These are phyloP conservation scores for Staphylotrichum longicolle DNA, from an alignment of 495 filamentous ascomycete genomes.

Conservation along the genomic window DNA sequence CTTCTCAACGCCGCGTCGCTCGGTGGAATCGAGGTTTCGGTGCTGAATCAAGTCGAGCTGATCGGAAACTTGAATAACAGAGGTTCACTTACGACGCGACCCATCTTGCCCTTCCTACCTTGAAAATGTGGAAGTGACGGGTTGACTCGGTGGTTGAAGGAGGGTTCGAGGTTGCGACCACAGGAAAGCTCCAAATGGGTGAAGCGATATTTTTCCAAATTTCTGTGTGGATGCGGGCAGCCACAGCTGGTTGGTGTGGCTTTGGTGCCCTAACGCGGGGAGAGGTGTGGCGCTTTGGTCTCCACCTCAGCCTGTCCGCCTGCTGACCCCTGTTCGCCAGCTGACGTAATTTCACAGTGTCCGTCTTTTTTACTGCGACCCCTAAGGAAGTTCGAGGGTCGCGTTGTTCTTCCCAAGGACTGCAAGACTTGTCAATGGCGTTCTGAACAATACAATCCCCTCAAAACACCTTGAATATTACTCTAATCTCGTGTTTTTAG, in stretches of 20 bases:
- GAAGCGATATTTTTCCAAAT: conserved; percentile 40
- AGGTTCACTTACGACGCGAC: conserved; percentile 51
- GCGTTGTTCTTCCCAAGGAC: too few relatives aligned
- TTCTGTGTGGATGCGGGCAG: conserved; percentile 38
- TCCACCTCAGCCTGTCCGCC: background rate
- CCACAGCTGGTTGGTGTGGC: conserved; percentile 31
- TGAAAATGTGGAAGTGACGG: conserved; percentile 35
- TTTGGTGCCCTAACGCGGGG: conserved; percentile 37
- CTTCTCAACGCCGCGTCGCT: conserved; percentile 10
- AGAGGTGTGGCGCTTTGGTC: conserved; percentile 19
- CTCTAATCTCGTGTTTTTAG: too few relatives aligned
- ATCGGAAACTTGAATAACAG: conserved; percentile 19
- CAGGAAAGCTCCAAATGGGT: conserved; percentile 30
- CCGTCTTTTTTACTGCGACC: background rate
- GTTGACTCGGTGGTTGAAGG: conserved; percentile 34
- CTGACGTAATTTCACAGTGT: background rate
- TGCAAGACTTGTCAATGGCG: too few relatives aligned
- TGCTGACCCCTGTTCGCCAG: conserved; percentile 15
- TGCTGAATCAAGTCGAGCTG: conserved; percentile 22
- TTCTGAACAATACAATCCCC: too few relatives aligned
- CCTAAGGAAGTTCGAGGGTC: too few relatives aligned
- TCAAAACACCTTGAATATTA: too few relatives aligned
- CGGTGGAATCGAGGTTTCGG: conserved; percentile 21
- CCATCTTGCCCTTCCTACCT: conserved; percentile 47
- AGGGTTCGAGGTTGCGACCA: conserved; percentile 31